Base-by-base conservation (phyloP, 441 rosid species). In the Gossypium trilobum region DNA sequence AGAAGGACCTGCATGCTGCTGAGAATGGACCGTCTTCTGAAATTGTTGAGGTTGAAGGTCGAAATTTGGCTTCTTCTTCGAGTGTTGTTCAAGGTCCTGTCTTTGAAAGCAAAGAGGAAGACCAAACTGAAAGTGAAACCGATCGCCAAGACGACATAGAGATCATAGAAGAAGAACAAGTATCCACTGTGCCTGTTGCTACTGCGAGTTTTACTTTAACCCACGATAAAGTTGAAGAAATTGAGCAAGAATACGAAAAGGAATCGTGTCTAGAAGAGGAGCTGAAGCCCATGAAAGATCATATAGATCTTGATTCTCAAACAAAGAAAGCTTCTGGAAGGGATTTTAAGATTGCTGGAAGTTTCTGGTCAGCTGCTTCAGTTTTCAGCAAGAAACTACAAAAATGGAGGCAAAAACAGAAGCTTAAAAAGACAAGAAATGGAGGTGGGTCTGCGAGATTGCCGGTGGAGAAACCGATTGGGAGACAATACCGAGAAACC, bases 281-380 rank as follows among this genome's bases (percentile, higher is more conserved):
- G 48, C 36, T 86, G 13, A 89, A 87, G 88, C 85, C 91, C 2
- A 95, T 95, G 86, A 93, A 91, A 69, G 96, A 95, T 80, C 88
- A 91, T 74, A 89, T 95, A 77, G 97, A 93, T 87, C 94, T 93
- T 60, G 96, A 95, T 82, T 81, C 94, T 0, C 93, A 90, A 33
- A 78, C 87, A 3, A 95, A 89, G 87, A 93, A 89, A 71, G 75
- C 90, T 27, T 86, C 98, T 0, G 92, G 82, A 51, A 81, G 91
- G 58, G 91, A 88, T 39, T 88, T 83, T 68, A 89, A 89, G 77
- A 85, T 87, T 36, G 97, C 87, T 3, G 97, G 88, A 4, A 91
- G 92, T 82, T 95, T 95, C 81, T 95, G 97, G 98, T 91, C 98
- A 11, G 97, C 97, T 13, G 98, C 98, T 48, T 92, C 98, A 2